Conservation (phyloP, 2,329 filamentous ascomycete genomes). For the Amesomyces nigricolor region DNA sequence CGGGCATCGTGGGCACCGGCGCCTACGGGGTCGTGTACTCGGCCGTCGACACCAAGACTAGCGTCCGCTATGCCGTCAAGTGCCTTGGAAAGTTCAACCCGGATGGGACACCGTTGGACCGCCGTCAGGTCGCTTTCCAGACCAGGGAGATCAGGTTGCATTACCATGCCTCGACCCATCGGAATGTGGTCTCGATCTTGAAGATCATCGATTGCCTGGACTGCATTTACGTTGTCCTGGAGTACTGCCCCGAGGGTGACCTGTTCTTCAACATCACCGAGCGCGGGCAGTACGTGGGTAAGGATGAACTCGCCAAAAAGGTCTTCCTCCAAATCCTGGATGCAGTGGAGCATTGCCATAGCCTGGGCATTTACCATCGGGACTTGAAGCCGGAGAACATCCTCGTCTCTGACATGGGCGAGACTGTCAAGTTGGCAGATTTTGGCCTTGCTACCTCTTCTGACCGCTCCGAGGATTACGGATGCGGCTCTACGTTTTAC, state of each 20-base stretch:
- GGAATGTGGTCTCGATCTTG: conserved; percentile 87
- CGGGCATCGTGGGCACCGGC: conserved; percentile 80
- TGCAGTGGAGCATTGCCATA: conserved; percentile 93
- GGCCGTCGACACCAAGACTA: conserved; percentile 75
- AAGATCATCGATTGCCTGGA: conserved; percentile 89
- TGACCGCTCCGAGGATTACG: conserved; percentile 82
- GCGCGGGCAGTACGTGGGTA: conserved; percentile 84
- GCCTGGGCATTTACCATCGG: conserved; percentile 88
- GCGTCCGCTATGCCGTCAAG: conserved; percentile 88
- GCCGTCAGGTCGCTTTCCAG: conserved; percentile 83
- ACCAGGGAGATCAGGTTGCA: conserved; percentile 89
- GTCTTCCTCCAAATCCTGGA: conserved; percentile 94
- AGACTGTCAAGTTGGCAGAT: conserved; percentile 91
- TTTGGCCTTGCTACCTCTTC: conserved; percentile 92
- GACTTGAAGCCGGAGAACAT: conserved; percentile 99
- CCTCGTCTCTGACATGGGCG: conserved; percentile 79
- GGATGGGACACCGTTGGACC: conserved; percentile 66
- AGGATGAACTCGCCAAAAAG: conserved; percentile 79
- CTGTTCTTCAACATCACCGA: conserved; percentile 97
- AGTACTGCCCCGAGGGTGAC: conserved; percentile 95
- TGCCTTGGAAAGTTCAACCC: conserved; percentile 86
- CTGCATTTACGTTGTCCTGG: conserved; percentile 93
- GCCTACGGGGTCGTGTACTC: conserved; percentile 96
- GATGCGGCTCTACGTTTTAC: conserved; percentile 97
- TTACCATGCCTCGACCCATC: conserved; percentile 79